Evolutionary conservation across 129 eudicot species (phyloP), one percentile per base, ranked within the genome.

Genomic region (Saussurea involucrata): DNA sequence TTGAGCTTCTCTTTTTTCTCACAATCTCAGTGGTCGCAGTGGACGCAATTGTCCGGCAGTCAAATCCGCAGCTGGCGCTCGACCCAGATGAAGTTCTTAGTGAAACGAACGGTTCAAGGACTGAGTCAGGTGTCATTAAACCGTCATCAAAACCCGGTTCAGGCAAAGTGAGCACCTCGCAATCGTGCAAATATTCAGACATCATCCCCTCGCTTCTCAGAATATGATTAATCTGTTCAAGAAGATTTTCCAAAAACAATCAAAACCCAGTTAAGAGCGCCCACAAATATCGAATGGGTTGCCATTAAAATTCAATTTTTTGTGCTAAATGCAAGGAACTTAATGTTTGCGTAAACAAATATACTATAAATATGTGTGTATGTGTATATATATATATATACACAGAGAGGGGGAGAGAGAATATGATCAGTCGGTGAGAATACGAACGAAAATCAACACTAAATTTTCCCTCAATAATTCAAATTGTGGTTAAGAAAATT

Each of bases 21-120:
- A 93, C 92, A 27, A 88, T 53, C 33, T 90, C 95, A 0, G 91
- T 85, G 8, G 87, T 83, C 6, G 92, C 92, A 4, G 95, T 87
- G 83, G 88, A 83, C 9, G 66, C 40, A 20, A 87, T 63, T 17
- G 65, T 66, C 66, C 80, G 61, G 76, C 83, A 76, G 27, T 78
- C 88, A 20, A 66, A 69, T 5, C 7, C 40, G 15, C 79, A 74
- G 70, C 83, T 80, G 53, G 88, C 79, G 55, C 84, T 79, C 3
- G 93, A 86, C 24, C 86, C 86, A 64, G 96, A 86, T 18, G 88
- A 85, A 10, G 93, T 83, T 61, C 83, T 18, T 0, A 82, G 33
- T 8, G 90, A 83, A 58, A 80, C 81, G 68, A 82, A 40, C 17
- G 84, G 90, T 53, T 90, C 98, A 3, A 88, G 86, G 6, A 93